Evolutionary conservation across 2,329 filamentous ascomycete genomes (phyloP).

Genomic region (Neonectria sp.): DNA sequence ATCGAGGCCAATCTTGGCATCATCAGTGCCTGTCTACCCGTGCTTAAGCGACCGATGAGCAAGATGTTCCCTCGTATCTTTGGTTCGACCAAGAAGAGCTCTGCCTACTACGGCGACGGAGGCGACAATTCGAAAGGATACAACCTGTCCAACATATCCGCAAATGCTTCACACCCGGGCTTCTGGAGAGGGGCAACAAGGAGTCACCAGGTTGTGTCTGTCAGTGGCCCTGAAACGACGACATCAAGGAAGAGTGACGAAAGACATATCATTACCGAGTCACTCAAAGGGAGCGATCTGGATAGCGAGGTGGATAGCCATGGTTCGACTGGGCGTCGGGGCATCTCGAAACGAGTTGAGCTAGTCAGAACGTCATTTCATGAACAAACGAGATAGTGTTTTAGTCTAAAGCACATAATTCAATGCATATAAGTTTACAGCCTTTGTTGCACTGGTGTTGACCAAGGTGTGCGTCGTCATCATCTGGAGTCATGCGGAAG

Average conservation of each 20-base stretch:
- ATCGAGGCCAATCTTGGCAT: conserved; percentile 57
- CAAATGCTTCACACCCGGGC: conserved; percentile 6
- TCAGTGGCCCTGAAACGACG: conserved; percentile 12
- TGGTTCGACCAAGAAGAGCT: conserved; percentile 32
- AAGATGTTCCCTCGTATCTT: conserved; percentile 36
- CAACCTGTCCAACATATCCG: conserved; percentile 25
- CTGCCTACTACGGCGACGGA: conserved; percentile 16
- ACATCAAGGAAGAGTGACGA: conserved; percentile 20
- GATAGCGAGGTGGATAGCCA: conserved; percentile 20
- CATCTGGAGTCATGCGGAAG: not conserved
- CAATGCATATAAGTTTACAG: not conserved
- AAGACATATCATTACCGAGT: conserved; percentile 22
- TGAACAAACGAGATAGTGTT: not conserved
- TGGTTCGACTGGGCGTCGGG: not conserved
- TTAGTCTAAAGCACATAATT: not conserved
- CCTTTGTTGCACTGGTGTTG: not conserved
- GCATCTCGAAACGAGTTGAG: conserved; percentile 21
- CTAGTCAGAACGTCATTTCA: conserved; percentile 16
- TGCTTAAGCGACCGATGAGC: conserved; percentile 39
- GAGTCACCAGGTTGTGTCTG: conserved; percentile 18
- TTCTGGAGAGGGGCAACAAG: conserved; percentile 19
- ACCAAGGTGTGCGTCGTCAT: not conserved
- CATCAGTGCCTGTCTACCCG: conserved; percentile 55
- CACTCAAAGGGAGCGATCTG: conserved; percentile 16
- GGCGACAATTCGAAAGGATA: conserved; percentile 22